These are phyloP conservation scores for Colletotrichum graminicola DNA, from an alignment of 2,329 filamentous ascomycete species.

Conservation along the genomic window DNA sequence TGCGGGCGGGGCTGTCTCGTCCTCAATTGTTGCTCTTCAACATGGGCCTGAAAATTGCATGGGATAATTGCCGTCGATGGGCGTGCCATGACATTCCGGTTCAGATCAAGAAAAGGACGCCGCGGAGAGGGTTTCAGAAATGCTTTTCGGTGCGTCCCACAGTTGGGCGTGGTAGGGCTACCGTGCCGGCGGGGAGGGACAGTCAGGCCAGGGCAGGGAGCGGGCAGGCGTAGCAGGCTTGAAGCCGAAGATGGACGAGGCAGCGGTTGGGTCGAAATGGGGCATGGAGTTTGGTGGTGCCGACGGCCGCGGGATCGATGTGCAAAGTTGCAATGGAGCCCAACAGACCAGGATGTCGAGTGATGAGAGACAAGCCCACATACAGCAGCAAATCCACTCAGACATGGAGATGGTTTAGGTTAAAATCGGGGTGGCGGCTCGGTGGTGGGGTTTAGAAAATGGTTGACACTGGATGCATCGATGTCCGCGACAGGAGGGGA, in stretches of 20 bases:
- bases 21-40: neutral
- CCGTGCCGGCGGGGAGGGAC: slow-evolving; percentile 12
- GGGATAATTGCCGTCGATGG: slow-evolving; percentile 7
- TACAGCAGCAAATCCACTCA: slow-evolving; percentile 9
- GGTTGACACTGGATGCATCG: slow-evolving; percentile 5
- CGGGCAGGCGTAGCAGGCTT: slow-evolving; percentile 15
- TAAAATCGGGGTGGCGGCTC: slow-evolving; percentile 29
- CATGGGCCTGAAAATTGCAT: slow-evolving; percentile 1
- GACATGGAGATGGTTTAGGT: slow-evolving; percentile 31
- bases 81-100: neutral
- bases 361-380: slow-evolving; percentile 3
- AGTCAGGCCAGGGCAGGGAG: slow-evolving; percentile 21
- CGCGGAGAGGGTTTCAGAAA: slow-evolving; percentile 17
- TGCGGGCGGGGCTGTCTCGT: slow-evolving; percentile 14
- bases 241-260: slow-evolving; percentile 24
- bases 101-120: neutral
- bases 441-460: slow-evolving; percentile 4
- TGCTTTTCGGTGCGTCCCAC: slow-evolving; percentile 13
- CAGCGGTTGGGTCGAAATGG: slow-evolving; percentile 34
- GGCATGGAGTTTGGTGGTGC: slow-evolving; percentile 8
- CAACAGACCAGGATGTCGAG: slow-evolving; percentile 11
- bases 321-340: slow-evolving; percentile 1
- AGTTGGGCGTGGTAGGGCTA: slow-evolving; percentile 25
- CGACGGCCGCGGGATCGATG: neutral
- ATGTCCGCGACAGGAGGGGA: slow-evolving; percentile 25